Percentiles rank a stretch among this genome's conserved stretches.
Evolutionary conservation across 2,329 filamentous ascomycete genomes (phyloP).

Genomic region (Sphaerulina musiva): DNA sequence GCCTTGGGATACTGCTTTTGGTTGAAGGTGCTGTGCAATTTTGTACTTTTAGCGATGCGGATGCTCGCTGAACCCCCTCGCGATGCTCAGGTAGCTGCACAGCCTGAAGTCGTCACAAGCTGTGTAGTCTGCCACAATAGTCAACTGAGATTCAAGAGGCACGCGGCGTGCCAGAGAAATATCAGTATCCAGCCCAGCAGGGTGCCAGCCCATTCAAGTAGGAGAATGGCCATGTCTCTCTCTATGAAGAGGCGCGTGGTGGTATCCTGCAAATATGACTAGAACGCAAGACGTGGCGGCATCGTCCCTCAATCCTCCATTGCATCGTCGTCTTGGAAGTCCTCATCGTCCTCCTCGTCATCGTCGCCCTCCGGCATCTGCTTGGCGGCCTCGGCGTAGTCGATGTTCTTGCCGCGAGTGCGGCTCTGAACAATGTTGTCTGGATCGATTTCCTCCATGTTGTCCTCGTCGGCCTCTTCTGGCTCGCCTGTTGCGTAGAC

Average conservation of each 20-base stretch:
- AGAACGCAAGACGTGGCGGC: not conserved
- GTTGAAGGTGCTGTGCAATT: slow-evolving; percentile 1
- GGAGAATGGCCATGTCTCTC: not conserved
- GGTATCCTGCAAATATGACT: not conserved
- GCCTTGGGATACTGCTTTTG: not conserved
- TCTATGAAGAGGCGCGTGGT: not conserved
- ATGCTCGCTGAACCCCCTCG: not conserved
- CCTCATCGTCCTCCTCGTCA: slow-evolving; percentile 71
- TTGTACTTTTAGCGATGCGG: slow-evolving; percentile 1
- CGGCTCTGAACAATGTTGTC: slow-evolving; percentile 80
- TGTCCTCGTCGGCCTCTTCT: slow-evolving; percentile 69
- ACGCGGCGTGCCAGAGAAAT: not conserved
- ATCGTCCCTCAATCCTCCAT: slow-evolving; percentile 18
- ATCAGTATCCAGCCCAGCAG: not conserved
- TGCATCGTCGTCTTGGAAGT: slow-evolving; percentile 56
- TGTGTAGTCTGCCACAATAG: not conserved
- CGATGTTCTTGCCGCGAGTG: slow-evolving; percentile 85
- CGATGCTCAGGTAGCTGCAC: slow-evolving; percentile 1
- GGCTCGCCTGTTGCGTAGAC: slow-evolving; percentile 35
- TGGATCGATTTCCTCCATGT: slow-evolving; percentile 84
- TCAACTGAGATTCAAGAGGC: slow-evolving; percentile 4
- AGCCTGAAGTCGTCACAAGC: slow-evolving; percentile 8
- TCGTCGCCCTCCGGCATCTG: slow-evolving; percentile 72
- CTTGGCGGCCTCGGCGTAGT: slow-evolving; percentile 84
- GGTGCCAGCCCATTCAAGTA: not conserved